Percentiles rank a stretch among this genome's conserved stretches.
phyloP scores from a whole-genome alignment of 2,329 filamentous ascomycete species.

The Fusarium tuaranense region DNA sequence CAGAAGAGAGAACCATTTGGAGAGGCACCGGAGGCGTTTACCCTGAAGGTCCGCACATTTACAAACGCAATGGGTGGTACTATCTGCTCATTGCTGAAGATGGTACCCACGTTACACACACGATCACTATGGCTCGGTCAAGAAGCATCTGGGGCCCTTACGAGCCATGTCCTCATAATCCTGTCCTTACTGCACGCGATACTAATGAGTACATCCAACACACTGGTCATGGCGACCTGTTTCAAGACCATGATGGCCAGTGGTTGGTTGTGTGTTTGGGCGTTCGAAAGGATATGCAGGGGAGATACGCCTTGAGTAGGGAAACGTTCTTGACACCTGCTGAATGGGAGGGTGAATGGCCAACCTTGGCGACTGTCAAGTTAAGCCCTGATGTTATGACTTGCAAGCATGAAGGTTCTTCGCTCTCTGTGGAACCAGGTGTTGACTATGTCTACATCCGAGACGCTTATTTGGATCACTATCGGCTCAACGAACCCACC shows the following conservation, averaged over 20 bases:
- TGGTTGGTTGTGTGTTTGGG: conserved; percentile 3
- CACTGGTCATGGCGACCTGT: conserved; percentile 3
- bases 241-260: neutral
- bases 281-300: neutral
- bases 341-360: conserved; percentile 12
- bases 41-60: conserved; percentile 52
- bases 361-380: neutral
- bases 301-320: neutral
- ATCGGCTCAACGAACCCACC: neutral
- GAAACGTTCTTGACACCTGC: conserved; percentile 4
- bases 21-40: neutral
- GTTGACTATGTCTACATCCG: neutral
- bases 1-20: conserved; percentile 35
- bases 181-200: neutral
- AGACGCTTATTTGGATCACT: neutral
- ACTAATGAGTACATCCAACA: neutral
- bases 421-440: neutral
- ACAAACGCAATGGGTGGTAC: conserved; percentile 54
- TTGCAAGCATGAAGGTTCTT: no score
- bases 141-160: conserved; percentile 5
- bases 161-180: neutral
- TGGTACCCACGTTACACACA: neutral
- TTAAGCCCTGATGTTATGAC: neutral
- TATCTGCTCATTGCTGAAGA: conserved; percentile 6
- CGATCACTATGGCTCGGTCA: conserved; percentile 1